phyloP scores from a whole-genome alignment of 2,329 filamentous ascomycete genomes.

The Curvularia verruculosa region DNA sequence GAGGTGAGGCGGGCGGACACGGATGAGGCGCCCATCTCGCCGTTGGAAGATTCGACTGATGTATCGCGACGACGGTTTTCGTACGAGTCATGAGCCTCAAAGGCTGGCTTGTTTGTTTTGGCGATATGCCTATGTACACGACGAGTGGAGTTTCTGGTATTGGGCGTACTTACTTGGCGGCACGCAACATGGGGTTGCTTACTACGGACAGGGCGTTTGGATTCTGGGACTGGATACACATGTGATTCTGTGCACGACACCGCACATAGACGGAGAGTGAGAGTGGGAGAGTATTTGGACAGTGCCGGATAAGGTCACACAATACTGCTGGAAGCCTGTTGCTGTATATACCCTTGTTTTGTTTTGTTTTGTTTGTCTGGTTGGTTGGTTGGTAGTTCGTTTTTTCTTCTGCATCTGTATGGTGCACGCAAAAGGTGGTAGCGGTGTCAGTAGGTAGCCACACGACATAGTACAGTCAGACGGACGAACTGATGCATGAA shows the following conservation, averaged over 20 bases:
- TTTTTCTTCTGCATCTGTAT: slow-evolving; percentile 10
- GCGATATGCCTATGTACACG: slow-evolving; percentile 12
- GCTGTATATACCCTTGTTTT: slow-evolving; percentile 11
- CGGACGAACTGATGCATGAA: not conserved
- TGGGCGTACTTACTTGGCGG: slow-evolving; percentile 5
- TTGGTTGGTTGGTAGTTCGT: not conserved
- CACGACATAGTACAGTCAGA: slow-evolving; percentile 2
- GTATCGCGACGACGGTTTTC: slow-evolving; percentile 46
- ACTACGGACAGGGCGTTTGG: slow-evolving; percentile 20
- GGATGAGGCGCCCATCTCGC: slow-evolving; percentile 45
- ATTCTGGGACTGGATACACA: slow-evolving; percentile 15
- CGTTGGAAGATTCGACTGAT: slow-evolving; percentile 39
- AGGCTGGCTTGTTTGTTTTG: slow-evolving; percentile 18
- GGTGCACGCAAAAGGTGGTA: slow-evolving; percentile 1
- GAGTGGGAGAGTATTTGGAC: slow-evolving; percentile 9
- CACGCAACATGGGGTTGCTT: not conserved
- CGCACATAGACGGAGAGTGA: slow-evolving; percentile 20
- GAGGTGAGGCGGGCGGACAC: slow-evolving; percentile 31
- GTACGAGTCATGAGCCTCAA: slow-evolving; percentile 45
- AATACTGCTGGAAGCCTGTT: slow-evolving; percentile 11
- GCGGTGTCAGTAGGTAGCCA: slow-evolving; percentile 5
- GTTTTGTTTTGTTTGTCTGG: not conserved
- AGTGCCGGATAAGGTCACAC: slow-evolving; percentile 8
- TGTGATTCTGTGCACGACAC: slow-evolving; percentile 13
- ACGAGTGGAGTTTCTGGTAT: slow-evolving; percentile 18